Evolutionary conservation across 768 basidiomycete genomes (phyloP).

Genomic region (Macrolepiota dolichaula): DNA sequence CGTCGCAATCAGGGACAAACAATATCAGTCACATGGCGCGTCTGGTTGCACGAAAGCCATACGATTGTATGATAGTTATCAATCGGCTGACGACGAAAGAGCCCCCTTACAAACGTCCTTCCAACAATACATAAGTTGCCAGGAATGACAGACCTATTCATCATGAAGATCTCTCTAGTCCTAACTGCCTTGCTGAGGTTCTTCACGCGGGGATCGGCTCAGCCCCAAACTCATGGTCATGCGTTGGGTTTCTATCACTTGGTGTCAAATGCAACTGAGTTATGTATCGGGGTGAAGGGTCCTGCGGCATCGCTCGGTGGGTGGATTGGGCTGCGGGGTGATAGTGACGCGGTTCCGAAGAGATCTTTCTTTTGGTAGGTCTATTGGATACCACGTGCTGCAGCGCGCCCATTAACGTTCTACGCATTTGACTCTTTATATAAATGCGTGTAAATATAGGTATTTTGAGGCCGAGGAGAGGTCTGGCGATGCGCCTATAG

Average conservation of each 20-base stretch:
- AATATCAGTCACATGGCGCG: not conserved
- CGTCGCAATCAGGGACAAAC: not conserved
- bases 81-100: conserved; percentile 1
- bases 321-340: conserved; percentile 27
- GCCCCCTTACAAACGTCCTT: not conserved
- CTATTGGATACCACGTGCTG: too few relatives aligned
- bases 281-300: conserved; percentile 2
- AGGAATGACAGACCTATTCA: not conserved
- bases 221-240: not conserved
- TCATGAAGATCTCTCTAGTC: not conserved
- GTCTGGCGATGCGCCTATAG: conserved; percentile 24
- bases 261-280: not conserved
- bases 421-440: too few relatives aligned
- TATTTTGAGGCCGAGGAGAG: conserved; percentile 27
- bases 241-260: not conserved
- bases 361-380: conserved; percentile 20
- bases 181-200: not conserved
- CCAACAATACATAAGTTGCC: too few relatives aligned
- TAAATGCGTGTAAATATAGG: too few relatives aligned
- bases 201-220: not conserved
- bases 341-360: conserved; percentile 21
- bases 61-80: conserved; percentile 1
- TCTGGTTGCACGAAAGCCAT: not conserved
- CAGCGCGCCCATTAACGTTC: too few relatives aligned
- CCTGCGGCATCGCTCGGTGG: conserved; percentile 15